phyloP scores from a whole-genome alignment of 148 eudicot genomes.

The Heliosperma pusillum region DNA sequence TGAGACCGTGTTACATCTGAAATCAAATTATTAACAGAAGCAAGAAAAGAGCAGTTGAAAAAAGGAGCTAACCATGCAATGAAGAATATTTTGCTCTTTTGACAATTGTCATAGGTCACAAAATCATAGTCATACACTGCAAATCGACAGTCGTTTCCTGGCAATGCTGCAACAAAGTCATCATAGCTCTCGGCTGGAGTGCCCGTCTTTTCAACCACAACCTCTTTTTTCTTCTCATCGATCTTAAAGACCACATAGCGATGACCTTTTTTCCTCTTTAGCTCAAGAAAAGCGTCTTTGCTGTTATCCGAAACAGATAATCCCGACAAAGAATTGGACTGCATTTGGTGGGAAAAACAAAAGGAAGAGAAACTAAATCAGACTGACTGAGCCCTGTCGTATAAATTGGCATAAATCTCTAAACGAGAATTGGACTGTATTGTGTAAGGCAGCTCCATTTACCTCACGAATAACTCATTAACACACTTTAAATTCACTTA shows the following conservation, averaged over 20 bases:
- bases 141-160: constrained; percentile 61
- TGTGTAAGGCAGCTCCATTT: no score
- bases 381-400: no score
- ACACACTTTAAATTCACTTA: no score
- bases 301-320: constrained; percentile 56
- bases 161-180: constrained; percentile 55
- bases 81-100: constrained; percentile 84
- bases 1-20: no score
- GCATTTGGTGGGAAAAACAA: not conserved
- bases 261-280: constrained; percentile 61
- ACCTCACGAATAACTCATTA: no score
- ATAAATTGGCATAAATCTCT: no score
- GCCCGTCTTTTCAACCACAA: constrained; percentile 68
- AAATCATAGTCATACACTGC: constrained; percentile 74
- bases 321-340: constrained; percentile 57
- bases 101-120: constrained; percentile 68
- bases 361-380: no score
- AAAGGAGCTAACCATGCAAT: constrained; percentile 54
- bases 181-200: constrained; percentile 55
- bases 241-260: constrained; percentile 67
- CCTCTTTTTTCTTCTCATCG: constrained; percentile 66
- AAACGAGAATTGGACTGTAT: no score
- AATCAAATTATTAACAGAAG: no score
- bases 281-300: constrained; percentile 49
- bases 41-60: not conserved